These are phyloP conservation scores for Hyaloscypha hepaticicola DNA, from an alignment of 495 filamentous ascomycete species.

Conservation along the genomic window DNA sequence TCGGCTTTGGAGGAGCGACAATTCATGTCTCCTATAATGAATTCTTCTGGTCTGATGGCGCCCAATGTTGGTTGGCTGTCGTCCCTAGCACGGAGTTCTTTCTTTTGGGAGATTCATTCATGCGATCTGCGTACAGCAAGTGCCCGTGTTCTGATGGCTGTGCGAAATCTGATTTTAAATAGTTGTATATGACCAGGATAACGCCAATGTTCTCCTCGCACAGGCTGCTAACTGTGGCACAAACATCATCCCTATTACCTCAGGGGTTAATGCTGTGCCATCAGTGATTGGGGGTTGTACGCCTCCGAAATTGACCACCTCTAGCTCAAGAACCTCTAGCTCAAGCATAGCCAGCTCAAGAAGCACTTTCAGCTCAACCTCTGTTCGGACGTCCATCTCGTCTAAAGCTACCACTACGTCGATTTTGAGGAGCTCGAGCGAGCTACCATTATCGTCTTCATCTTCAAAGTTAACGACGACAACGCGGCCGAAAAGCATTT, in stretches of 20 bases:
- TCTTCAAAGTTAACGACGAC: too few relatives aligned
- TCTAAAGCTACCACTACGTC: neutral
- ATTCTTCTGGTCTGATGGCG: slow-evolving; percentile 11
- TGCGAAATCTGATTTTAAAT: neutral
- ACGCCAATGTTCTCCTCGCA: slow-evolving; percentile 19
- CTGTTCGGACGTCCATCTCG: neutral
- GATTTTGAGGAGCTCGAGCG: too few relatives aligned
- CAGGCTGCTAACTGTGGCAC: slow-evolving; percentile 8
- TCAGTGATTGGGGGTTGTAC: slow-evolving; percentile 6
- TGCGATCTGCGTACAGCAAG: slow-evolving; percentile 13
- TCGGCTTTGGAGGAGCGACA: slow-evolving; percentile 15
- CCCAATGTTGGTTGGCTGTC: slow-evolving; percentile 6
- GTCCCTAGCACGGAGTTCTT: neutral
- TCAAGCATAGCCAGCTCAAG: neutral
- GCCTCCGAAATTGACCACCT: neutral
- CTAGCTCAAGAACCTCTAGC: neutral
- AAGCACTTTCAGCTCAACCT: neutral
- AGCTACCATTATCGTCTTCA: too few relatives aligned
- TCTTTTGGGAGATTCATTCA: slow-evolving; percentile 13
- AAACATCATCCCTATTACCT: slow-evolving; percentile 6
- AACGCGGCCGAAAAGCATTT: too few relatives aligned
- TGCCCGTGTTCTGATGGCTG: neutral
- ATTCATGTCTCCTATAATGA: slow-evolving; percentile 18
- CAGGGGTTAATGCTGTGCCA: slow-evolving; percentile 15
- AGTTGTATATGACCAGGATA: slow-evolving; percentile 23